phyloP scores from a whole-genome alignment of 2,329 filamentous ascomycete species.

The Exophiala dermatitidis region DNA sequence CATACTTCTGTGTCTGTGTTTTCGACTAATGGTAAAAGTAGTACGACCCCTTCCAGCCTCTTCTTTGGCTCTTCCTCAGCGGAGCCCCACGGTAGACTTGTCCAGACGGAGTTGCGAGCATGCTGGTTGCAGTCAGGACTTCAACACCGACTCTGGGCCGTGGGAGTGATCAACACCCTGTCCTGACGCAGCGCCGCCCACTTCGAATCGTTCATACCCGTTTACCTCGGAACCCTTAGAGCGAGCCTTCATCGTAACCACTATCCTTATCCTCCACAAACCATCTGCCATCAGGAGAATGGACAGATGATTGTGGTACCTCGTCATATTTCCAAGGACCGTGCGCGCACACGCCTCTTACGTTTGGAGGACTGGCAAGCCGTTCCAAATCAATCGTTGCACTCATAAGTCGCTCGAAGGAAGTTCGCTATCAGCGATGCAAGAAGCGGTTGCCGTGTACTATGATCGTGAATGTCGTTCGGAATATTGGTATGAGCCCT shows the following conservation, averaged over 20 bases:
- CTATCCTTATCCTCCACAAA: background rate
- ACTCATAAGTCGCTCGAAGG: background rate
- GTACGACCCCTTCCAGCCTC: background rate
- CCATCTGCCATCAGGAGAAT: background rate
- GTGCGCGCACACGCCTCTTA: background rate
- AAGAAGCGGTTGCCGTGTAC: background rate
- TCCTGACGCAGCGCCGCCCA: too few species aligned
- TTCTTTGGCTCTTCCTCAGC: background rate
- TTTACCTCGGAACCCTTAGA: background rate
- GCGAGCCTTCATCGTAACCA: background rate
- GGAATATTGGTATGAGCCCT: background rate
- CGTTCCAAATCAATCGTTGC: slow-evolving; percentile 2
- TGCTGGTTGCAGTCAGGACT: background rate
- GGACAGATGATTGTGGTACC: background rate
- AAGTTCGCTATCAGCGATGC: background rate
- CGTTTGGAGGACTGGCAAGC: background rate
- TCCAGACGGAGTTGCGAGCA: background rate
- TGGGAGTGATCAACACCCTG: too few species aligned
- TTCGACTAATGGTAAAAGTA: background rate
- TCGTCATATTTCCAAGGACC: background rate
- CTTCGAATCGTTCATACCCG: background rate
- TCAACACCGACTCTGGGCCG: too few species aligned
- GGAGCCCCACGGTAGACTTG: background rate
- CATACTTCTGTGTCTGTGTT: slow-evolving; percentile 1
- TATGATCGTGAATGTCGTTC: background rate